These are phyloP conservation scores for Mycena alexandri DNA, from an alignment of 768 basidiomycete genomes.

Conservation along the genomic window DNA sequence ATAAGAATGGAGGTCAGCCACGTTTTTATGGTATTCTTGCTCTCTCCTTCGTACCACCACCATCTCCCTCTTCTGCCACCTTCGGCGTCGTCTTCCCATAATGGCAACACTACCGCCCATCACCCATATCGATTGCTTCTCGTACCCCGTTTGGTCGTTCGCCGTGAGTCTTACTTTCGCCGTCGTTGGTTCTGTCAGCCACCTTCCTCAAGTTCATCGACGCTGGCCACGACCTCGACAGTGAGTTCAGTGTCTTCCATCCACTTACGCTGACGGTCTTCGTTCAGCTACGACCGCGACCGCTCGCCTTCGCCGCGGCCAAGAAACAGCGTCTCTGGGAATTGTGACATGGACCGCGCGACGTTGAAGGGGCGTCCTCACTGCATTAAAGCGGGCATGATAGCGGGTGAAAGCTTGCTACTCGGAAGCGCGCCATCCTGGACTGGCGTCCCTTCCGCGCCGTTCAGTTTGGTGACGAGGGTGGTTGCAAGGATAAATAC, in stretches of 20 bases:
- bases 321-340: conserved; percentile 3
- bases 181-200: neutral
- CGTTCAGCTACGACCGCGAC: conserved; percentile 3
- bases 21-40: neutral
- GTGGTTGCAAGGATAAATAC: conserved; percentile 1
- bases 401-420: conserved; percentile 14
- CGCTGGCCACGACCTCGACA: no score
- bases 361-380: conserved; percentile 19
- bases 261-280: neutral
- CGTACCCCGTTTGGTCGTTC: conserved; percentile 20
- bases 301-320: conserved; percentile 15
- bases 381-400: conserved; percentile 16
- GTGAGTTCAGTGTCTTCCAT: no score
- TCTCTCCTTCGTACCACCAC: conserved; percentile 4
- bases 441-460: conserved; percentile 14
- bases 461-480: conserved; percentile 19
- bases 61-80: conserved; percentile 1
- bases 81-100: neutral
- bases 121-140: conserved; percentile 23
- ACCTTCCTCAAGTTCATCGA: no score
- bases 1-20: no score
- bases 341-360: conserved; percentile 4
- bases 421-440: conserved; percentile 16
- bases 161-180: no score
- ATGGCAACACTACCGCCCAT: conserved; percentile 32